Base-by-base conservation (phyloP, 2,329 filamentous ascomycete genomes). In the Fusarium equiseti region DNA sequence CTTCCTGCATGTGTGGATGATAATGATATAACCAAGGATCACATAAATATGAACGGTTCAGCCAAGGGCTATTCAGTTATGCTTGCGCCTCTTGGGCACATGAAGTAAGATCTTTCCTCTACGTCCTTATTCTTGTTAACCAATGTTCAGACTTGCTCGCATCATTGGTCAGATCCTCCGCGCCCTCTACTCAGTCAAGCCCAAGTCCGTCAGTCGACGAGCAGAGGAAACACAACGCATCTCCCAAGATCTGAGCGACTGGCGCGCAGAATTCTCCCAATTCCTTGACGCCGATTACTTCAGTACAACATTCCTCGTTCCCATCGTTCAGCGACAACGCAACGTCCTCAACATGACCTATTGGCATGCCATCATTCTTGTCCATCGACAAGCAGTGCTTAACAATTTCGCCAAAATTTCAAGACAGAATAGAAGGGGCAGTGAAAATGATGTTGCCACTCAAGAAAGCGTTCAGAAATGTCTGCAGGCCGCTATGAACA, bases 291-390 rank as follows among this genome's bases (percentile, higher is more conserved):
- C 82, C 1, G 80, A 82, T 48, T 80, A 72, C 18, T 73, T 79
- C 22, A 80, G 77, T 40, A 70, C 75, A 3, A 69, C 79, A 0
- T 72, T 81, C 4, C 72, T 82, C 3, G 73, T 79, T 5, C 80
- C 81, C 2, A 81, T 83, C 8, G 82, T 81, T 45, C 81, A 81
- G 52, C 76, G 82, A 0, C 82, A 84, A 55, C 77, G 80, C 0
- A 81, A 83, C 26, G 80, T 83, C 0, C 68, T 84, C 2, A 83
- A 82, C 43, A 62, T 83, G 6, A 78, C 82, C 2, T 83, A 80
- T 49, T 83, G 80, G 79, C 82, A 84, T 53, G 79, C 82, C 3
- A 75, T 79, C 15, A 81, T 84, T 8, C 77, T 83, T 5, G 79
- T 78, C 0, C 76, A 83, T 46, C 74, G 82, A 0, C 81, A 80